Percentiles rank a stretch among this genome's conserved stretches.
These are phyloP conservation scores for Trichomonas tenax DNA, from an alignment of 208 protist species.

Conservation along the genomic window DNA sequence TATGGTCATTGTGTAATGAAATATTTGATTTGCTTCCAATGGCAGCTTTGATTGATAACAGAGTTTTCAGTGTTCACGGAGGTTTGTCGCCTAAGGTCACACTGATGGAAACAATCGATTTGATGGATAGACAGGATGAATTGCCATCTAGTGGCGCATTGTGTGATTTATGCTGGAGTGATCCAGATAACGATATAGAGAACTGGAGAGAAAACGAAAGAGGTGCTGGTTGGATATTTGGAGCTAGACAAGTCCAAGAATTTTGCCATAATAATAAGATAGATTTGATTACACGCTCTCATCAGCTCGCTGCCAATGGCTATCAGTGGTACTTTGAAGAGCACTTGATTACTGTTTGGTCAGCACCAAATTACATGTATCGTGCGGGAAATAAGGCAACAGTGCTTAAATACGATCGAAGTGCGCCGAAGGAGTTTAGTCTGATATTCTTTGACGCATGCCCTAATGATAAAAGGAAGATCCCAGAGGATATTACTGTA, in stretches of 20 bases:
- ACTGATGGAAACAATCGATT: not conserved
- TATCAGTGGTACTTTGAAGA: conserved; percentile 69
- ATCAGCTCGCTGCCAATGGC: conserved; percentile 84
- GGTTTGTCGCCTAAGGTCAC: not conserved
- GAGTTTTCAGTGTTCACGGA: conserved; percentile 17
- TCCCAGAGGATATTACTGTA: not conserved
- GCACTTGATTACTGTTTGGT: conserved; percentile 69
- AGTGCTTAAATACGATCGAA: conserved; percentile 63
- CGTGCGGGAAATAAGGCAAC: conserved; percentile 89
- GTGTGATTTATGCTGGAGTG: conserved; percentile 20
- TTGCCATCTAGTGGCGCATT: not conserved
- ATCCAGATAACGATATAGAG: not conserved
- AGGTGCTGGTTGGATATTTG: conserved; percentile 21
- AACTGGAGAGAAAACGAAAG: not conserved
- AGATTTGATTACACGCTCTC: conserved; percentile 38
- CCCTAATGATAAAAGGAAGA: not conserved
- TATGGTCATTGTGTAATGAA: not conserved
- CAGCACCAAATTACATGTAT: conserved; percentile 57
- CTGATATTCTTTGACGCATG: not conserved
- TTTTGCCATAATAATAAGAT: conserved; percentile 23
- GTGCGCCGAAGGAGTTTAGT: conserved; percentile 48
- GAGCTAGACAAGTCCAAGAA: not conserved
- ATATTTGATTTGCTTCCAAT: conserved; percentile 17
- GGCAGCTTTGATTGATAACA: not conserved
- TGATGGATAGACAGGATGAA: not conserved